A percentile compares a stretch with the other conserved stretches of the same genome.
Conservation (phyloP, 805 yeast genomes). For the Lachancea waltii region DNA sequence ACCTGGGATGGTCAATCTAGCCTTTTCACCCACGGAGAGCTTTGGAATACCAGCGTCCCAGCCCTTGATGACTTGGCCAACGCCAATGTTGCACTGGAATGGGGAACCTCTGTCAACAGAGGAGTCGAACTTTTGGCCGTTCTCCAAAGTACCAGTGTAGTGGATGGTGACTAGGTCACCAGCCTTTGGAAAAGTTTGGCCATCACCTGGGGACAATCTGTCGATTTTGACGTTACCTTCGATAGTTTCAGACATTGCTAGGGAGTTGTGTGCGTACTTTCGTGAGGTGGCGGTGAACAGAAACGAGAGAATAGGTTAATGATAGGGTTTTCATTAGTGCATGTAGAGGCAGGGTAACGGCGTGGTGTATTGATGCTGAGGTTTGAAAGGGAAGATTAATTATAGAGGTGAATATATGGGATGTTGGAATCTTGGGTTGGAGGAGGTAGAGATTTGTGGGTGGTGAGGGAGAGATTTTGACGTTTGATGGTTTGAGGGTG, state of each 20-base stretch:
- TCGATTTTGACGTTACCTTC: slow-evolving; percentile 36
- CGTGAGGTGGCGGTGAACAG: background rate
- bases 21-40: slow-evolving; percentile 88
- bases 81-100: slow-evolving; percentile 90
- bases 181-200: slow-evolving; percentile 72
- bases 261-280: background rate
- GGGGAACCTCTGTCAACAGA: slow-evolving; percentile 94
- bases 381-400: too few relatives aligned
- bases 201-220: slow-evolving; percentile 58
- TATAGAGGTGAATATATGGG: too few relatives aligned
- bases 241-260: slow-evolving; percentile 31
- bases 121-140: slow-evolving; percentile 94
- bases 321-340: too few relatives aligned
- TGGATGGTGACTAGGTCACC: slow-evolving; percentile 92
- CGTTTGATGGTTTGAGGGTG: too few relatives aligned
- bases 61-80: slow-evolving; percentile 92
- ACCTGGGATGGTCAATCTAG: slow-evolving; percentile 87
- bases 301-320: too few relatives aligned
- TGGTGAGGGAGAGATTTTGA: too few relatives aligned
- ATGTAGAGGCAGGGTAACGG: too few relatives aligned
- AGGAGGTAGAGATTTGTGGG: too few relatives aligned
- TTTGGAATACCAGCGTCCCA: slow-evolving; percentile 96
- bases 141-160: slow-evolving; percentile 91
- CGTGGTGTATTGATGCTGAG: too few relatives aligned
- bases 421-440: too few relatives aligned